Evolutionary conservation across 495 filamentous ascomycete species (phyloP).

Genomic region (Neurospora tetraspora): DNA sequence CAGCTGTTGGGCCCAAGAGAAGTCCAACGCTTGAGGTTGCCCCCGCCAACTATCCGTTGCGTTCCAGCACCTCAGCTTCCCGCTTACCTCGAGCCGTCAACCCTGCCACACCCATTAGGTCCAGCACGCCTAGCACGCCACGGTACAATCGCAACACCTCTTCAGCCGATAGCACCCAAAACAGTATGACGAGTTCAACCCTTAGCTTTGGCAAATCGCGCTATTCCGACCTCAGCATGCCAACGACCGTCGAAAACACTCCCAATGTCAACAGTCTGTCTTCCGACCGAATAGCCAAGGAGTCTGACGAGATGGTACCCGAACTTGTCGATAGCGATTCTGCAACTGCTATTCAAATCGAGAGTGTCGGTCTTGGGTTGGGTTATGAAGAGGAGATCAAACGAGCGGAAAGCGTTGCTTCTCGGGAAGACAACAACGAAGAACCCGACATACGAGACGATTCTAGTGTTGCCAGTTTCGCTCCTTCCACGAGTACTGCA

Average conservation of each 20-base stretch:
- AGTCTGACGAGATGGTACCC: background rate
- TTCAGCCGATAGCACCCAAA: slow-evolving; percentile 24
- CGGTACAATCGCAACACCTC: slow-evolving; percentile 18
- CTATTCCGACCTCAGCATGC: slow-evolving; percentile 12
- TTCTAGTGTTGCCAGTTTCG: slow-evolving; percentile 11
- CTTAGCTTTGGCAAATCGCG: slow-evolving; percentile 20
- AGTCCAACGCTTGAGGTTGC: slow-evolving; percentile 11
- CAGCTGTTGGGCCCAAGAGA: background rate
- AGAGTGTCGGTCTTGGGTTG: background rate
- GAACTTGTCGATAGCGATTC: background rate
- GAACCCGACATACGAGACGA: slow-evolving; percentile 1
- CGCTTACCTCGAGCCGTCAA: slow-evolving; percentile 19
- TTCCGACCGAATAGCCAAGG: background rate
- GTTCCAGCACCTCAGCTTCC: slow-evolving; percentile 21
- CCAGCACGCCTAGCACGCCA: slow-evolving; percentile 13
- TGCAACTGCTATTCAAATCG: background rate
- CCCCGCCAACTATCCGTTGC: slow-evolving; percentile 13
- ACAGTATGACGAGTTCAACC: slow-evolving; percentile 23
- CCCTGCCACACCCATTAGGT: slow-evolving; percentile 20
- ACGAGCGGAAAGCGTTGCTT: slow-evolving; percentile 11
- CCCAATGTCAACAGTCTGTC: slow-evolving; percentile 11
- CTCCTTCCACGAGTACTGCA: background rate
- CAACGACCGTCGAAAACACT: slow-evolving; percentile 13
- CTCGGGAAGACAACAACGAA: background rate
- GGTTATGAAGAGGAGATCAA: background rate